These are phyloP conservation scores for Lipomyces oligophaga DNA, from an alignment of 805 yeast genomes.

Conservation along the genomic window DNA sequence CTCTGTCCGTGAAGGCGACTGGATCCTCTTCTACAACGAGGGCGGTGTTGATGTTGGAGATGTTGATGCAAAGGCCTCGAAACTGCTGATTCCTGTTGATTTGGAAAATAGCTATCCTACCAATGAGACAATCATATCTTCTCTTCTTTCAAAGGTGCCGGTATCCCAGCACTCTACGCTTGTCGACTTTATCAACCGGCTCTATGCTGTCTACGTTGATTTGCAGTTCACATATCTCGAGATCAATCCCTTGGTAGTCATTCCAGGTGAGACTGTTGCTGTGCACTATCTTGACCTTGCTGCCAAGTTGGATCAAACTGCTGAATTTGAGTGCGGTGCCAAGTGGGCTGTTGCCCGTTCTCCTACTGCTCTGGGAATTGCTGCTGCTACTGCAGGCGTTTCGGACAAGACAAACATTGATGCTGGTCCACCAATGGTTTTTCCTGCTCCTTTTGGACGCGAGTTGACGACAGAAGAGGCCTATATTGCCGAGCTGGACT, in stretches of 20 bases:
- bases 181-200: conserved; percentile 45
- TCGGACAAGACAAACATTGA: conserved; percentile 39
- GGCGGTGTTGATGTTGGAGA: conserved; percentile 50
- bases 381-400: conserved; percentile 24
- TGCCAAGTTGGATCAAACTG: conserved; percentile 48
- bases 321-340: conserved; percentile 49
- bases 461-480: conserved; percentile 46
- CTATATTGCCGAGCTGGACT: conserved; percentile 47
- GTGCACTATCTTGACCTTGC: conserved; percentile 48
- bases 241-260: conserved; percentile 46
- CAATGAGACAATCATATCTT: conserved; percentile 37
- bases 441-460: conserved; percentile 49
- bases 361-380: conserved; percentile 41
- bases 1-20: conserved; percentile 48
- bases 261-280: conserved; percentile 41
- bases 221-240: conserved; percentile 47
- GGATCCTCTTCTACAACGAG: conserved; percentile 48
- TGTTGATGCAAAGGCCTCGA: conserved; percentile 46
- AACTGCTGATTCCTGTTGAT: conserved; percentile 44
- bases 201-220: conserved; percentile 47
- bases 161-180: conserved; percentile 41
- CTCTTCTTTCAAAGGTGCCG: conserved; percentile 42
- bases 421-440: conserved; percentile 48
- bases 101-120: conserved; percentile 42
- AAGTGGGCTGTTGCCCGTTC: conserved; percentile 49